Evolutionary conservation across 208 protist species (phyloP).

Genomic region (Angomonas deanei): DNA sequence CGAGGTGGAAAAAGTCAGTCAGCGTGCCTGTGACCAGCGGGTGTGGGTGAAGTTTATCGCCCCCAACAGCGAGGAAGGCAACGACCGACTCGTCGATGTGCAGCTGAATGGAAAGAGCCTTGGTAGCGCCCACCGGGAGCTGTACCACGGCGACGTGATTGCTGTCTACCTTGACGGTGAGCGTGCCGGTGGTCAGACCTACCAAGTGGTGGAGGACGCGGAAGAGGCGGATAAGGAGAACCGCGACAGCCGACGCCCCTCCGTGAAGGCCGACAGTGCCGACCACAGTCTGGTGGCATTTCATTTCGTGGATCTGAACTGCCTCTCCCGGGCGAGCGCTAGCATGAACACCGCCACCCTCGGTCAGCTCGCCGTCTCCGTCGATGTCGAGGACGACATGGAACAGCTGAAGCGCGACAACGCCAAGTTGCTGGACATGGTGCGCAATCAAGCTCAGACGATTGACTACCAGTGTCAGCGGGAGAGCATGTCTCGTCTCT

Average conservation of each 20-base stretch:
- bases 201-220: background rate
- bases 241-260: no score
- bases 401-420: constrained; percentile 56
- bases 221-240: no score
- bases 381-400: constrained; percentile 35
- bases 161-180: constrained; percentile 45
- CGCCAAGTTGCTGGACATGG: constrained; percentile 55
- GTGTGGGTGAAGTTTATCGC: constrained; percentile 51
- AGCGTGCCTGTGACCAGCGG: constrained; percentile 46
- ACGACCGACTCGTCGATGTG: constrained; percentile 26
- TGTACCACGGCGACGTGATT: constrained; percentile 66
- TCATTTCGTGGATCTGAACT: constrained; percentile 72
- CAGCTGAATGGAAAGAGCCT: constrained; percentile 59
- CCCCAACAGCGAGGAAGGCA: constrained; percentile 15
- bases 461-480: constrained; percentile 50
- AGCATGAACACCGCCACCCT: constrained; percentile 22
- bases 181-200: background rate
- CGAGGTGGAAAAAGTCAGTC: constrained; percentile 50
- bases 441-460: constrained; percentile 38
- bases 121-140: constrained; percentile 27
- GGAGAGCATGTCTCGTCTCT: constrained; percentile 25
- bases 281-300: constrained; percentile 51
- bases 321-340: constrained; percentile 25
- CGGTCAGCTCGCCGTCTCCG: constrained; percentile 38
- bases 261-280: background rate